Evolutionary conservation across 352 stramenopile genomes (phyloP).

Genomic region (Phytophthora sojae): DNA sequence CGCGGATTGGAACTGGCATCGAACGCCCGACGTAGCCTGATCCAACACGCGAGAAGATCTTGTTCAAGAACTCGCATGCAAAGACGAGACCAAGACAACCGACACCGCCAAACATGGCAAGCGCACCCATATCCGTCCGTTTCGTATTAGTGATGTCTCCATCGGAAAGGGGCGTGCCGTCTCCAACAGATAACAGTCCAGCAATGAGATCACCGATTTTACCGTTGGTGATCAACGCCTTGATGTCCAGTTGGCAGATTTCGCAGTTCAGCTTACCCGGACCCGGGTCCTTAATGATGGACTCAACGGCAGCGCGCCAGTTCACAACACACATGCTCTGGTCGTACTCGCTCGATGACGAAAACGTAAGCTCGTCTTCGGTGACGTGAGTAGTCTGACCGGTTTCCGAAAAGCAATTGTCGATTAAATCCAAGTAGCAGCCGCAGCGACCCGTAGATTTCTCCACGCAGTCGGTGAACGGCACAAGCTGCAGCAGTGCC

Average conservation of each 20-base stretch:
- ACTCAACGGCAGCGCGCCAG: constrained; percentile 56
- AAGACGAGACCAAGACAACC: constrained; percentile 58
- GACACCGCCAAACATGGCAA: constrained; percentile 68
- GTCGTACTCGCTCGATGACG: constrained; percentile 55
- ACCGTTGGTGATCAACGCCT: constrained; percentile 70
- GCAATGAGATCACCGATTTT: constrained; percentile 66
- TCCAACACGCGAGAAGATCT: constrained; percentile 70
- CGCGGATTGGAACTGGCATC: constrained; percentile 71
- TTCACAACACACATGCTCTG: constrained; percentile 68
- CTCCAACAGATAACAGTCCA: constrained; percentile 57
- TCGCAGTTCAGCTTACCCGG: constrained; percentile 78
- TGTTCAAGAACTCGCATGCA: constrained; percentile 77
- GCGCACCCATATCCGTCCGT: constrained; percentile 64
- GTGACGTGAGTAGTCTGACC: constrained; percentile 49
- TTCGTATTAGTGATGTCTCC: constrained; percentile 37
- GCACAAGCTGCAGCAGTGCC: constrained; percentile 60
- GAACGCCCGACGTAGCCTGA: constrained; percentile 82
- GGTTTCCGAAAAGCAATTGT: constrained; percentile 67
- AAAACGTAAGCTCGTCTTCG: constrained; percentile 41
- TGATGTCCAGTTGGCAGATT: constrained; percentile 75
- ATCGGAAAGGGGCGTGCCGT: constrained; percentile 33
- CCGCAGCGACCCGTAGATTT: constrained; percentile 64
- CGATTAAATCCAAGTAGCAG: constrained; percentile 77
- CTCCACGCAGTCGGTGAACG: constrained; percentile 77
- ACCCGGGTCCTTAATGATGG: constrained; percentile 60